Evolutionary conservation across 2,329 filamentous ascomycete genomes (phyloP).

Genomic region (Fusarium annulatum): DNA sequence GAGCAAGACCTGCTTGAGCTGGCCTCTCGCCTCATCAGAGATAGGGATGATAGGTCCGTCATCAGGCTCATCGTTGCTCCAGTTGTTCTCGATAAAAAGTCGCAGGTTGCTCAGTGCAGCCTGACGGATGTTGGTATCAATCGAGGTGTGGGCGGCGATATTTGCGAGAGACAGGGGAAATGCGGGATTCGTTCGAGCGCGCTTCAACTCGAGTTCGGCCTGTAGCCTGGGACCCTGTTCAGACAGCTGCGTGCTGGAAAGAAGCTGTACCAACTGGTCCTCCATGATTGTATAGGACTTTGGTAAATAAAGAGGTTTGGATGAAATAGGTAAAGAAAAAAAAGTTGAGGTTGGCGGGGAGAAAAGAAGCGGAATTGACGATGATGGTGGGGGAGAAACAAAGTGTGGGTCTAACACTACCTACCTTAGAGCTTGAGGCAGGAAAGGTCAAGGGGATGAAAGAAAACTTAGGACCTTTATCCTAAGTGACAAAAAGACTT

Average conservation of each 20-base stretch:
- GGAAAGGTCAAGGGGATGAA: not conserved
- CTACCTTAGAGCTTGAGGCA: conserved; percentile 3
- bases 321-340: conserved; percentile 22
- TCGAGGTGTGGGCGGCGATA: conserved; percentile 80
- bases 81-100: conserved; percentile 84
- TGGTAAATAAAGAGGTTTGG: conserved; percentile 10
- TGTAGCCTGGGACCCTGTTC: conserved; percentile 82
- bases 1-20: conserved; percentile 79
- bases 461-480: not conserved
- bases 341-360: conserved; percentile 41
- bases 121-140: conserved; percentile 82
- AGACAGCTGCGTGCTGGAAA: conserved; percentile 85
- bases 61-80: conserved; percentile 81
- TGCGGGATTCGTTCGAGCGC: conserved; percentile 73
- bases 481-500: not conserved
- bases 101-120: conserved; percentile 83
- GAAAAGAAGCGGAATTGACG: conserved; percentile 37
- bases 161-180: conserved; percentile 85
- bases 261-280: conserved; percentile 88
- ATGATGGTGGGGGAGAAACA: conserved; percentile 38
- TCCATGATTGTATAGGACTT: conserved; percentile 71
- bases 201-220: conserved; percentile 85
- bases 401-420: conserved; percentile 27
- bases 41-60: conserved; percentile 72
- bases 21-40: conserved; percentile 76